These are phyloP conservation scores for Pichia sp. DNA, from an alignment of 1,139 yeast species.

Conservation along the genomic window DNA sequence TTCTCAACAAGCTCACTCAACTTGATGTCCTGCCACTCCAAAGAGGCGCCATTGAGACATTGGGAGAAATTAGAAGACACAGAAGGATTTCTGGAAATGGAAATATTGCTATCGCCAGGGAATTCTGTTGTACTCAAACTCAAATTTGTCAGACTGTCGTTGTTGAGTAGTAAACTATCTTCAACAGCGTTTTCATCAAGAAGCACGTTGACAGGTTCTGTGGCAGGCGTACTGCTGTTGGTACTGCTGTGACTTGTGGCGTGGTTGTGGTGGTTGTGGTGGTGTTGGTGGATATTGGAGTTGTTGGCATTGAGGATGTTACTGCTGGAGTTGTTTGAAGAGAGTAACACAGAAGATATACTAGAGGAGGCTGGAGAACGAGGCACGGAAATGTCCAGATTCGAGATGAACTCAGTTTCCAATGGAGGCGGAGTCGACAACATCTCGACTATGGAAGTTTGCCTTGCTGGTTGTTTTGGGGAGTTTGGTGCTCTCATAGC, in stretches of 20 bases:
- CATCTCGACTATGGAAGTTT: conserved; percentile 77
- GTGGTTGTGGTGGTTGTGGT: not conserved
- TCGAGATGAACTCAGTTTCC: conserved; percentile 20
- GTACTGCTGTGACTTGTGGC: not conserved
- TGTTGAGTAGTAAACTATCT: not conserved
- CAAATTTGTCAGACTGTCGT: conserved; percentile 6
- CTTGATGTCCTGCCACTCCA: conserved; percentile 73
- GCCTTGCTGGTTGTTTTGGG: conserved; percentile 41
- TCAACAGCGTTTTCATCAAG: not conserved
- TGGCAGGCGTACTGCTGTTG: not conserved
- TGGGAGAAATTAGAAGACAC: conserved; percentile 28
- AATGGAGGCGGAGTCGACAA: conserved; percentile 81
- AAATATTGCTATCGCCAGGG: not conserved
- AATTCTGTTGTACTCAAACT: conserved; percentile 4
- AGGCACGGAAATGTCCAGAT: conserved; percentile 15
- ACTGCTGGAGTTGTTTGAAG: not conserved
- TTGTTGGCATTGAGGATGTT: not conserved
- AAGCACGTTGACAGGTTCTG: not conserved
- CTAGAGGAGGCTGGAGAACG: conserved; percentile 11
- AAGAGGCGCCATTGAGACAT: conserved; percentile 26
- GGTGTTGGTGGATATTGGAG: not conserved
- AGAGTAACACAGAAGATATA: conserved; percentile 14
- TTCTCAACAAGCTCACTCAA: conserved; percentile 72
- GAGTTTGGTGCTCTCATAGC: conserved; percentile 36
- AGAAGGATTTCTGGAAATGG: conserved; percentile 33